Percentiles rank a stretch among this genome's conserved stretches.
These are phyloP conservation scores for Botrytis fabae DNA, from an alignment of 2,329 filamentous ascomycete species.

Conservation along the genomic window DNA sequence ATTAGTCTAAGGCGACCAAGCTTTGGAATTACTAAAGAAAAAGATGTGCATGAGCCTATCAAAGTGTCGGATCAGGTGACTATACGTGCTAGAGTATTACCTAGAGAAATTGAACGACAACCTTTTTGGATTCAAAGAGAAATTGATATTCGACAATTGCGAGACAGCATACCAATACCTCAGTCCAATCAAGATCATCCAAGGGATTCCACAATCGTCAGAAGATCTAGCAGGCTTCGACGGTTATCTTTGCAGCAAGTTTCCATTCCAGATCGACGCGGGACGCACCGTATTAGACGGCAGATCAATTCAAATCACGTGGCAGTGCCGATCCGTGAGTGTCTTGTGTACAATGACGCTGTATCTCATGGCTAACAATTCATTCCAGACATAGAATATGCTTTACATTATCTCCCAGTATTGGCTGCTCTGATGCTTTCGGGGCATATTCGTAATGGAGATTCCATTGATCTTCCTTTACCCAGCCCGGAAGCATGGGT, in stretches of 20 bases:
- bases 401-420: conserved; percentile 52
- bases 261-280: conserved; percentile 9
- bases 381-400: conserved; percentile 49
- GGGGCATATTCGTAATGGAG: conserved; percentile 52
- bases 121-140: conserved; percentile 52
- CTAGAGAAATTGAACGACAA: conserved; percentile 44
- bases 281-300: conserved; percentile 15
- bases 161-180: conserved; percentile 45
- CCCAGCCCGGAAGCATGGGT: conserved; percentile 58
- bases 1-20: conserved; percentile 44
- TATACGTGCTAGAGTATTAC: conserved; percentile 49
- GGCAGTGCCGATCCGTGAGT: conserved; percentile 51
- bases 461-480: conserved; percentile 58
- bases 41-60: background rate
- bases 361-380: conserved; percentile 7
- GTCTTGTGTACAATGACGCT: background rate
- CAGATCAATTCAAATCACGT: conserved; percentile 21
- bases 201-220: conserved; percentile 1
- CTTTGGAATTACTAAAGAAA: conserved; percentile 20
- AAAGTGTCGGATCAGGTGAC: conserved; percentile 34
- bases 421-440: conserved; percentile 57
- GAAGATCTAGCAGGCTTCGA: conserved; percentile 31
- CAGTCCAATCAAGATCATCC: background rate
- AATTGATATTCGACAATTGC: conserved; percentile 52
- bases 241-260: conserved; percentile 27